Evolutionary conservation across 2,329 filamentous ascomycete species (phyloP).

Genomic region (Amesomyces nigricolor): DNA sequence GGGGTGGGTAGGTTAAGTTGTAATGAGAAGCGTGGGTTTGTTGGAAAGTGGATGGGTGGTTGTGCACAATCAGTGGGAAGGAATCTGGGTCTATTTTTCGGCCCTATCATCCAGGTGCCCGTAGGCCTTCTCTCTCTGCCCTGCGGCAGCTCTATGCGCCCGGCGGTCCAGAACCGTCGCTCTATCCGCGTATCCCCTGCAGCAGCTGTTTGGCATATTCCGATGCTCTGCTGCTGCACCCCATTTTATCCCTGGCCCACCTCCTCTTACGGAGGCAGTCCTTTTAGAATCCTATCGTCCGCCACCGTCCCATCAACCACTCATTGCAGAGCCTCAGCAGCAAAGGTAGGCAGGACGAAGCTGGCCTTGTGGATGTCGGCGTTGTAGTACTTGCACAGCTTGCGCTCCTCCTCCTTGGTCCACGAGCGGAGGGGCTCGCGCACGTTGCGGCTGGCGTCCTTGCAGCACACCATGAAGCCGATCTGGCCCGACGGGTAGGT

Average conservation of each 20-base stretch:
- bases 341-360: slow-evolving; percentile 91
- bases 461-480: slow-evolving; percentile 99
- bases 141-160: background rate
- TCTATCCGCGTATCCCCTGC: slow-evolving; percentile 3
- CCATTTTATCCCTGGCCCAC: background rate
- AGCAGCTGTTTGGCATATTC: slow-evolving; percentile 4
- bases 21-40: background rate
- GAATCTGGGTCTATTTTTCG: slow-evolving; percentile 9
- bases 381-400: slow-evolving; percentile 96
- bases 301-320: background rate
- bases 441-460: slow-evolving; percentile 80
- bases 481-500: slow-evolving; percentile 99
- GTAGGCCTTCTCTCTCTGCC: background rate
- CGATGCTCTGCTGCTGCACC: slow-evolving; percentile 9
- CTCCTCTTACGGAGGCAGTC: background rate
- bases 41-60: background rate
- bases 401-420: slow-evolving; percentile 82
- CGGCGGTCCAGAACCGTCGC: background rate
- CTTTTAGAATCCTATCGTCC: background rate
- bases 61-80: background rate
- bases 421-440: slow-evolving; percentile 78
- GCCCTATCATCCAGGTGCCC: background rate
- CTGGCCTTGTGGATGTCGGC: slow-evolving; percentile 90
- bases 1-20: background rate
- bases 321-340: slow-evolving; percentile 66